Evolutionary conservation across 1,139 yeast species (phyloP).

Genomic region (Sugiyamaella pinicola): DNA sequence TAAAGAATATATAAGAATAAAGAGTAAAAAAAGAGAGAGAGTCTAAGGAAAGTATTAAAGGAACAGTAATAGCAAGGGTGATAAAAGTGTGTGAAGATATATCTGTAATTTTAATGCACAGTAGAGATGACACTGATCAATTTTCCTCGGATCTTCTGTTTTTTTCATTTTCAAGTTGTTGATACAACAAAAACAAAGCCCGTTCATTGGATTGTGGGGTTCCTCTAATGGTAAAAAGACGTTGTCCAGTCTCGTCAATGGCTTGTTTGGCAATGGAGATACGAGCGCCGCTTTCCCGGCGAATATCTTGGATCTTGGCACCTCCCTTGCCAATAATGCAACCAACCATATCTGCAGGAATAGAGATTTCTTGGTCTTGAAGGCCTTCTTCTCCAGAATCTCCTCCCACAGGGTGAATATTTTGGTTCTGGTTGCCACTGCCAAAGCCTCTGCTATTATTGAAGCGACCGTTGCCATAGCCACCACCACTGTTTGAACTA

Average conservation of each 20-base stretch:
- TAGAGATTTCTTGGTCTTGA: constrained; percentile 51
- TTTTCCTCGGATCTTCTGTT: constrained; percentile 17
- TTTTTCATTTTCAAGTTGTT: constrained; percentile 71
- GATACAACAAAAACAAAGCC: constrained; percentile 67
- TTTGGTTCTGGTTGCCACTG: background rate
- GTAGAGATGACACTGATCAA: background rate
- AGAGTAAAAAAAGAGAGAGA: background rate
- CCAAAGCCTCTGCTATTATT: constrained; percentile 1
- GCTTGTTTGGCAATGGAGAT: constrained; percentile 77
- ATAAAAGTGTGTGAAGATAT: background rate
- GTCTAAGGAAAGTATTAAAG: constrained; percentile 11
- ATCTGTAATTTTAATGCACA: background rate
- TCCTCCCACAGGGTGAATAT: background rate
- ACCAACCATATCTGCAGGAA: constrained; percentile 86
- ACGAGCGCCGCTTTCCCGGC: constrained; percentile 77
- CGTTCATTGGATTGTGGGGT: constrained; percentile 63
- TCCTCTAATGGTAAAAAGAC: constrained; percentile 76
- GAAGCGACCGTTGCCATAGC: constrained; percentile 6
- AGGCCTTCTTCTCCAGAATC: constrained; percentile 30
- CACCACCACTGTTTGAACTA: constrained; percentile 11
- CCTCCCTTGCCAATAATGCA: constrained; percentile 90
- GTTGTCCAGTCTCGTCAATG: constrained; percentile 59
- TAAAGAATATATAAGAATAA: constrained; percentile 2
- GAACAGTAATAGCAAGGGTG: background rate
- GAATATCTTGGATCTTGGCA: constrained; percentile 80